Percentiles rank a stretch among this genome's conserved stretches.
These are phyloP conservation scores for Amaranthus tricolor DNA, from an alignment of 179 eudicot genomes.

Conservation along the genomic window DNA sequence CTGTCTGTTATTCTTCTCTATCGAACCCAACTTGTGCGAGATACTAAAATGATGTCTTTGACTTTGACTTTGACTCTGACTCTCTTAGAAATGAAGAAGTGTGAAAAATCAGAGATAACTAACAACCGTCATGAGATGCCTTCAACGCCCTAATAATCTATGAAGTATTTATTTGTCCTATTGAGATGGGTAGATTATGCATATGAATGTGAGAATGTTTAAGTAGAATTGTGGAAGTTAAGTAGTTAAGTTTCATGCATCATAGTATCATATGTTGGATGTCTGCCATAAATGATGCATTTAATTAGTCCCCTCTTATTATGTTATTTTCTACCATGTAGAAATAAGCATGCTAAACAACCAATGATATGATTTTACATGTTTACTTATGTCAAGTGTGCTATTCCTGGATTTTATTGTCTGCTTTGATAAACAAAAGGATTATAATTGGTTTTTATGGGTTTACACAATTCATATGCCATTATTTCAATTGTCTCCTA, in stretches of 20 bases:
- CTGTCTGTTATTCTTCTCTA: no score
- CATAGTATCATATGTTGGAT: conserved; percentile 33
- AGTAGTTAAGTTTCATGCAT: no score
- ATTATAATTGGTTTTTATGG: neutral
- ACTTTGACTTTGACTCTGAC: no score
- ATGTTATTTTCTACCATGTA: conserved; percentile 8
- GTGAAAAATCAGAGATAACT: conserved; percentile 26
- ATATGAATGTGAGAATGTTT: no score
- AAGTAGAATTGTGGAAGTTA: no score
- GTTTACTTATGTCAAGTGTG: conserved; percentile 29
- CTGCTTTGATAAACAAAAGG: neutral
- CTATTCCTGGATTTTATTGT: conserved; percentile 21
- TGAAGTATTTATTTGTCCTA: conserved; percentile 2
- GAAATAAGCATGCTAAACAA: conserved; percentile 30
- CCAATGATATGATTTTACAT: conserved; percentile 24
- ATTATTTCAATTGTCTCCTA: conserved; percentile 2
- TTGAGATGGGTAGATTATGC: no score
- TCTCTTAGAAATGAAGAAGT: neutral
- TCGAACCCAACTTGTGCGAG: no score
- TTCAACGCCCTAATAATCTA: conserved; percentile 24
- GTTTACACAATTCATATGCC: neutral
- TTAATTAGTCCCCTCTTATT: conserved; percentile 24
- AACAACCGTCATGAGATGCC: conserved; percentile 39
- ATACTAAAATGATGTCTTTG: no score
- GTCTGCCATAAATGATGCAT: conserved; percentile 58